Conservation (phyloP, 192 early-diverging fungal genomes). For the Endogone sp. region DNA sequence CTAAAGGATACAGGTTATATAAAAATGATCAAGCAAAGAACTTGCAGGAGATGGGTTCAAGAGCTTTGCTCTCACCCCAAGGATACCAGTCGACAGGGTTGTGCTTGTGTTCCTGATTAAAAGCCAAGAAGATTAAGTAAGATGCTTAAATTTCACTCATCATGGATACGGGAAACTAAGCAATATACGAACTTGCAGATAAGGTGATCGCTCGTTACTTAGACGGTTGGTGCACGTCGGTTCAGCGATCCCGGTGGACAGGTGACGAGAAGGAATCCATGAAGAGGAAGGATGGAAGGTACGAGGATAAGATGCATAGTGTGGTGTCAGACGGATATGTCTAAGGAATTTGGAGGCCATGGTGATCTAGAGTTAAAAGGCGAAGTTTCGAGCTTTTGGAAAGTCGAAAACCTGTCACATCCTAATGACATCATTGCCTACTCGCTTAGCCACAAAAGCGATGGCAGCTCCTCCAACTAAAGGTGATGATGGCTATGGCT, state of each 20-base stretch:
- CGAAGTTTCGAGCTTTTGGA: not conserved
- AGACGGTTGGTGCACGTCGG: not conserved
- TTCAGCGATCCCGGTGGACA: not conserved
- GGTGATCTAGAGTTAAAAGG: not conserved
- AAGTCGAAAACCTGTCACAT: not conserved
- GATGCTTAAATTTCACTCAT: not conserved
- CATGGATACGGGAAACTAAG: not conserved
- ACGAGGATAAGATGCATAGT: not conserved
- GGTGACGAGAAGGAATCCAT: not conserved
- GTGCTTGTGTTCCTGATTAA: not conserved
- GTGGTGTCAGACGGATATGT: not conserved
- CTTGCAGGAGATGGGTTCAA: not conserved
- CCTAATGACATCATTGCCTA: no score
- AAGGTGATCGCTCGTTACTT: not conserved
- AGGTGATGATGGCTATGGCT: not conserved
- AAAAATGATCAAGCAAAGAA: no score
- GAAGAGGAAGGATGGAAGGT: not conserved
- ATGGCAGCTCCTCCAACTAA: not conserved
- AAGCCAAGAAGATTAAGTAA: not conserved
- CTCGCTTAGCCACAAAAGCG: not conserved
- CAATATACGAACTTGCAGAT: not conserved
- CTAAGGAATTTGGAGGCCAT: not conserved
- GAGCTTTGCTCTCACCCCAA: not conserved
- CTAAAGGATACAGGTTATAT: conserved; percentile 66
- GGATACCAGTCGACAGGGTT: not conserved